A percentile compares a stretch with the other conserved stretches of the same genome.
phyloP scores from a whole-genome alignment of 2,329 filamentous ascomycete species.

The Nemania abortiva region DNA sequence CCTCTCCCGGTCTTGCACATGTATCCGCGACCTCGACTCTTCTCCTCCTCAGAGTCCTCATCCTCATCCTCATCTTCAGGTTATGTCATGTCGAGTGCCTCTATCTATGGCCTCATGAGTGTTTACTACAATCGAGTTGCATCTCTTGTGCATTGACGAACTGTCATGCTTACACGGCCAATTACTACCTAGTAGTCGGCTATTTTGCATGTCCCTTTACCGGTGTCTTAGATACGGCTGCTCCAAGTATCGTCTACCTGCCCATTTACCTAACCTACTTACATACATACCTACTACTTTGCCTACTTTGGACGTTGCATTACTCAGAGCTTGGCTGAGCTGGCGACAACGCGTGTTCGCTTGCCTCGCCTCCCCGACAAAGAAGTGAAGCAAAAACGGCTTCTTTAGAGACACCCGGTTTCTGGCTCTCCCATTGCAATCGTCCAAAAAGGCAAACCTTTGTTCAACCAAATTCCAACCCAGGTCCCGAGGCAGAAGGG shows the following conservation, averaged over 20 bases:
- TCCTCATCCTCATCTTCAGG: no score
- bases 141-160: neutral
- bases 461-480: neutral
- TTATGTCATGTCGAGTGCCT: neutral
- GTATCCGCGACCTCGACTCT: slow-evolving; percentile 20
- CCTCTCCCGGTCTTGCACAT: slow-evolving; percentile 1
- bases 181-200: slow-evolving; percentile 2
- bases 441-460: neutral
- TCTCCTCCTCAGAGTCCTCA: slow-evolving; percentile 14
- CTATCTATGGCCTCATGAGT: neutral
- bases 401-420: neutral
- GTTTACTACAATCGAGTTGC: neutral
- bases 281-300: no score
- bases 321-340: slow-evolving; percentile 33
- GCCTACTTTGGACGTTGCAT: slow-evolving; percentile 26
- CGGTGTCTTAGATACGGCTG: slow-evolving; percentile 18
- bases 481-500: slow-evolving; percentile 1
- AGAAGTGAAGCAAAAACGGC: slow-evolving; percentile 18
- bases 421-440: slow-evolving; percentile 7
- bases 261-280: neutral
- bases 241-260: slow-evolving; percentile 20
- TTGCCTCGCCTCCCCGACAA: slow-evolving; percentile 30
- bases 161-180: slow-evolving; percentile 2
- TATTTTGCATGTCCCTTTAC: neutral
- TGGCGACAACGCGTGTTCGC: slow-evolving; percentile 38